These are phyloP conservation scores for Calycina herbarum DNA, from an alignment of 2,329 filamentous ascomycete species.

Conservation along the genomic window DNA sequence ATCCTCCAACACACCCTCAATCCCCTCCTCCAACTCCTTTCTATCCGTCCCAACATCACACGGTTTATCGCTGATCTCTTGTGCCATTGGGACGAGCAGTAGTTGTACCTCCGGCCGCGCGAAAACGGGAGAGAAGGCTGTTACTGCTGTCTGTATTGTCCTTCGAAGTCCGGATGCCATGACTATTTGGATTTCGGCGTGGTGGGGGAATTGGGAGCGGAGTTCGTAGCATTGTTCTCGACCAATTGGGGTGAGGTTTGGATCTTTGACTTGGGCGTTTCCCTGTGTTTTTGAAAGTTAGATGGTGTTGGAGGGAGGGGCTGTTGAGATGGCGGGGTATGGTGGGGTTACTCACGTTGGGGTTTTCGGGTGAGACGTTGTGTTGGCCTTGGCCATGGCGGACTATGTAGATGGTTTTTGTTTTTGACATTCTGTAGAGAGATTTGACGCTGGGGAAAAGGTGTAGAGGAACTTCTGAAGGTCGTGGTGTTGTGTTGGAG, in stretches of 20 bases:
- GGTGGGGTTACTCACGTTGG: constrained; percentile 6
- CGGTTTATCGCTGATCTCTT: constrained; percentile 25
- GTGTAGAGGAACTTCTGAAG: background rate
- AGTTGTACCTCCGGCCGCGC: constrained; percentile 18
- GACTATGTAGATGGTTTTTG: constrained; percentile 41
- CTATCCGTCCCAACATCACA: constrained; percentile 23
- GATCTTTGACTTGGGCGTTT: constrained; percentile 50
- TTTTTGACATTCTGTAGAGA: background rate
- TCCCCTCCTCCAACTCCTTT: constrained; percentile 10
- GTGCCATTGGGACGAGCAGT: constrained; percentile 22
- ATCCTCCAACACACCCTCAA: constrained; percentile 15
- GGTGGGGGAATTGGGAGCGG: constrained; percentile 60
- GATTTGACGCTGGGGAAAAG: background rate
- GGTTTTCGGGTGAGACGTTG: constrained; percentile 55
- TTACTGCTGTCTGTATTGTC: constrained; percentile 74
- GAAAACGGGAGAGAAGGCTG: constrained; percentile 52
- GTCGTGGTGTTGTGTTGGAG: background rate
- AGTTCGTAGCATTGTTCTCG: constrained; percentile 70
- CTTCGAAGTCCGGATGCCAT: constrained; percentile 77
- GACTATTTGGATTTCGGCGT: constrained; percentile 64
- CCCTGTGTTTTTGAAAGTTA: constrained; percentile 8
- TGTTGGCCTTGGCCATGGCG: constrained; percentile 77
- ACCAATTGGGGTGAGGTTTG: constrained; percentile 73
- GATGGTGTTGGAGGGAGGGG: background rate
- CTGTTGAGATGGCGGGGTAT: background rate